Conservation (phyloP, 495 filamentous ascomycete species). For the Neurospora sp. region DNA sequence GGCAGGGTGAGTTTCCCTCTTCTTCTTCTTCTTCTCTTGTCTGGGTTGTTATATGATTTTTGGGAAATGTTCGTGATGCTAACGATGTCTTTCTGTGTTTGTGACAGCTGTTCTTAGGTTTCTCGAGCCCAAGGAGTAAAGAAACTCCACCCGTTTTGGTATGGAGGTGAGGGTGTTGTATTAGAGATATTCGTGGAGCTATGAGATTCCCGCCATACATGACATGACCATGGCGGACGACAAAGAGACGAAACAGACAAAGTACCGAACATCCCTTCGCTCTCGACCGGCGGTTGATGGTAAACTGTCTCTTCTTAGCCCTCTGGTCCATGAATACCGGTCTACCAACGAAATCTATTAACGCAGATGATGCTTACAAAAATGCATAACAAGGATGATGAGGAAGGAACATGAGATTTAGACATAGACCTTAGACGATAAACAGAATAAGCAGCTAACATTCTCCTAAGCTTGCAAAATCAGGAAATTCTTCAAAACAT, state of each 20-base stretch:
- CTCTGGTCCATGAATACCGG: background rate
- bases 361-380: background rate
- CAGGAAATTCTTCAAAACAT: background rate
- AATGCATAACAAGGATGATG: background rate
- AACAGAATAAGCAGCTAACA: background rate
- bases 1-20: slow-evolving; percentile 49
- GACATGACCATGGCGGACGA: background rate
- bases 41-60: too few species aligned
- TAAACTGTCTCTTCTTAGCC: background rate
- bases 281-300: background rate
- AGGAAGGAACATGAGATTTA: background rate
- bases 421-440: background rate
- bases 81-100: background rate
- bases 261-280: background rate
- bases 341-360: background rate
- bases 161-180: background rate
- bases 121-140: slow-evolving; percentile 46
- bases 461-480: background rate
- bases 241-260: background rate
- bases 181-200: slow-evolving; percentile 1
- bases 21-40: too few species aligned
- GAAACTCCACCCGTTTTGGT: background rate
- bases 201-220: background rate
- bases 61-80: background rate
- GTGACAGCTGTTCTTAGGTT: slow-evolving; percentile 50